Evolutionary conservation across 306 rosid genomes (phyloP).

Genomic region (Cicer cuneatum): DNA sequence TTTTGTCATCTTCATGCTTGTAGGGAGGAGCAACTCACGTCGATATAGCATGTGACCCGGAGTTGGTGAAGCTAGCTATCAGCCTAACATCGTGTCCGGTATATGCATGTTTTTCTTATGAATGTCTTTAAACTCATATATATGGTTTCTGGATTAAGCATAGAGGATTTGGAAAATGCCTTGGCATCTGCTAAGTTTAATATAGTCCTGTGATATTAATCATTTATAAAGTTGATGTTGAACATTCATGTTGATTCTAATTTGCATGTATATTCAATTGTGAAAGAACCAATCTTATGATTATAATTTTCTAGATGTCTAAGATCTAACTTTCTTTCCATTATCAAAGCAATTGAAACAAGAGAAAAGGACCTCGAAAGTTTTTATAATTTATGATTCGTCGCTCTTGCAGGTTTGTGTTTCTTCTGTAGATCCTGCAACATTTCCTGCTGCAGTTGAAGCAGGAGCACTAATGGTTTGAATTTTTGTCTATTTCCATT

Average conservation of each 20-base stretch:
- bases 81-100: slow-evolving; percentile 90
- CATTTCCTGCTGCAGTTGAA: slow-evolving; percentile 79
- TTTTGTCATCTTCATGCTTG: slow-evolving; percentile 7
- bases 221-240: slow-evolving; percentile 14
- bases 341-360: not conserved
- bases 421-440: slow-evolving; percentile 82
- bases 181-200: not conserved
- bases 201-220: not conserved
- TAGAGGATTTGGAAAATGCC: not conserved
- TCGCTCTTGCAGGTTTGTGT: slow-evolving; percentile 77
- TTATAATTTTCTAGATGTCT: not conserved
- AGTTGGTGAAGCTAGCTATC: slow-evolving; percentile 84
- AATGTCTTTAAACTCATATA: slow-evolving; percentile 1
- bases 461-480: slow-evolving; percentile 92
- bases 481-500: slow-evolving; percentile 32
- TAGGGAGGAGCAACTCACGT: slow-evolving; percentile 98
- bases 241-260: not conserved
- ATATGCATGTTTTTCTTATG: slow-evolving; percentile 30
- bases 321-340: not conserved
- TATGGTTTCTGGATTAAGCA: slow-evolving; percentile 23
- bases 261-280: not conserved
- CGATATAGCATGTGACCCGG: slow-evolving; percentile 96
- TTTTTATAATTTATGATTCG: slow-evolving; percentile 7
- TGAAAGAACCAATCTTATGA: not conserved
- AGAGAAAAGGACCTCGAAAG: slow-evolving; percentile 3